Evolutionary conservation across 2,329 filamentous ascomycete species (phyloP).

Genomic region (Neopestalotiopsis sp.): DNA sequence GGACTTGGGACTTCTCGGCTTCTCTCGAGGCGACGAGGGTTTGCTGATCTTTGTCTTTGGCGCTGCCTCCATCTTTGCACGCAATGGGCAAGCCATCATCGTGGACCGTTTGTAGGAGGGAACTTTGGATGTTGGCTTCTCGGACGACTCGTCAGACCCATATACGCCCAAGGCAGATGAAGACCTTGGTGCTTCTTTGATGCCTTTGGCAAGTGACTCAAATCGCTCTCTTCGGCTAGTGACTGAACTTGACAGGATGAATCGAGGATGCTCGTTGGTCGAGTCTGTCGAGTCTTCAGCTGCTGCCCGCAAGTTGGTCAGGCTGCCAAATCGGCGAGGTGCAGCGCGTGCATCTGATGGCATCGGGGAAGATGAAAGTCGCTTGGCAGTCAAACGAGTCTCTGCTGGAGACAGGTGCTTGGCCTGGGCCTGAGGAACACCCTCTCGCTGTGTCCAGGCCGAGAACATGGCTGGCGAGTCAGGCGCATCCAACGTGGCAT

Average conservation of each 20-base stretch:
- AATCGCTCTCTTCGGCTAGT: neutral
- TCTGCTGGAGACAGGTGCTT: constrained; percentile 3
- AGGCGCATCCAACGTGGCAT: neutral
- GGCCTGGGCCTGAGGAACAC: neutral
- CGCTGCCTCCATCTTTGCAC: neutral
- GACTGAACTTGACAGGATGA: constrained; percentile 8
- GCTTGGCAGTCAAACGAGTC: constrained; percentile 9
- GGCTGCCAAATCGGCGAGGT: constrained; percentile 18
- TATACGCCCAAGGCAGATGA: constrained; percentile 5
- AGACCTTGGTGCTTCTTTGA: neutral
- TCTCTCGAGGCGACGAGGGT: neutral
- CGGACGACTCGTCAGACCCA: neutral
- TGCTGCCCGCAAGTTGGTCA: constrained; percentile 12
- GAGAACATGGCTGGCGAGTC: constrained; percentile 17
- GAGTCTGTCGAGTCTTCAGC: neutral
- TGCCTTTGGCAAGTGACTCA: neutral
- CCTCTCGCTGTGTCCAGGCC: constrained; percentile 15
- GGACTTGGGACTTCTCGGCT: neutral
- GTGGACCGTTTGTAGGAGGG: constrained; percentile 11
- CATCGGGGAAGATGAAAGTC: neutral
- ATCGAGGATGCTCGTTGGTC: neutral
- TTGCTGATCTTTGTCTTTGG: neutral
- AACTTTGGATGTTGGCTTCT: neutral
- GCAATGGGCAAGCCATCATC: constrained; percentile 3
- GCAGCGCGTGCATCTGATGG: neutral